Evolutionary conservation across 805 yeast genomes (phyloP).

Genomic region (Myxozyma vanderwaltii): DNA sequence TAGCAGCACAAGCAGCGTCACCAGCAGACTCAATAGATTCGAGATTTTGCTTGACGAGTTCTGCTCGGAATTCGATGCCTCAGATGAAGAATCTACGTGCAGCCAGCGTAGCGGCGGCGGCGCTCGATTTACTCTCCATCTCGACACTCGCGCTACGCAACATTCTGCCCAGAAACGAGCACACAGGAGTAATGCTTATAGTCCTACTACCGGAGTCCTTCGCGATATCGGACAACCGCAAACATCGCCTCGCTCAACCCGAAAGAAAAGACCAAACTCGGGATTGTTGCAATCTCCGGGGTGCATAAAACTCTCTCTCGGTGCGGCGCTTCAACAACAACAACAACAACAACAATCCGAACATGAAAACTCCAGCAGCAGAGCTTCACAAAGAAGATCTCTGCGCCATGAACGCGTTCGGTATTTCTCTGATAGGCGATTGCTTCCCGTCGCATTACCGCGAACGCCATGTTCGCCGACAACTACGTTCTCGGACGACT

Average conservation of each 20-base stretch:
- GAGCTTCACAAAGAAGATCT: background rate
- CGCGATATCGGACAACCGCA: slow-evolving; percentile 21
- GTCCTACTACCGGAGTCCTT: slow-evolving; percentile 2
- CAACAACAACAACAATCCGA: background rate
- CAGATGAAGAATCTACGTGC: slow-evolving; percentile 16
- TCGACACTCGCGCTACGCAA: background rate
- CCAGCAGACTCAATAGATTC: slow-evolving; percentile 26
- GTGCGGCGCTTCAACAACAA: slow-evolving; percentile 12
- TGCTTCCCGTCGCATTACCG: slow-evolving; percentile 8
- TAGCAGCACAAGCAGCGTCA: slow-evolving; percentile 15
- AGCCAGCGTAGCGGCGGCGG: slow-evolving; percentile 3
- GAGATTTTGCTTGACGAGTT: slow-evolving; percentile 32
- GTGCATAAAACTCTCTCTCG: slow-evolving; percentile 22
- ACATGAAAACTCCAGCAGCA: background rate
- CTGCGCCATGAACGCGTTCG: background rate
- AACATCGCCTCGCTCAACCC: slow-evolving; percentile 1
- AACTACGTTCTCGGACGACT: background rate
- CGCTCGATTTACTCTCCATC: slow-evolving; percentile 14
- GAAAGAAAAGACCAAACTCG: background rate
- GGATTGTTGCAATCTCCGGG: slow-evolving; percentile 15
- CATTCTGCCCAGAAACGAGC: background rate
- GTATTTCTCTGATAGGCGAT: background rate
- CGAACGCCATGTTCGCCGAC: slow-evolving; percentile 5
- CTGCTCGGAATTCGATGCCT: slow-evolving; percentile 29
- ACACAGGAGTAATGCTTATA: background rate